These are phyloP conservation scores for Westerdykella aurantiaca DNA, from an alignment of 2,329 filamentous ascomycete genomes.

Conservation along the genomic window DNA sequence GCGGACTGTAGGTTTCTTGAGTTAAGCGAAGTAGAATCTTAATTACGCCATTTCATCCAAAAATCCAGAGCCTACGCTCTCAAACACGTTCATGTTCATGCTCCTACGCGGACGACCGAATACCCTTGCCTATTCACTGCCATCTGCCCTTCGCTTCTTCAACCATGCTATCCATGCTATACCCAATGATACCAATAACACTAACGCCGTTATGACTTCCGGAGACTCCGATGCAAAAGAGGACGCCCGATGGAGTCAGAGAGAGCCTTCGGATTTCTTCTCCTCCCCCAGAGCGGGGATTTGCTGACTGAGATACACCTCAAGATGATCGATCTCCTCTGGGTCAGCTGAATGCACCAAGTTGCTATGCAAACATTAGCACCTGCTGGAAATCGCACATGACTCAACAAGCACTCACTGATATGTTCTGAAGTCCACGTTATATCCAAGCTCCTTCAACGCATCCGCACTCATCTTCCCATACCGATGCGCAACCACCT, in stretches of 20 bases:
- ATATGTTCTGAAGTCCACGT: constrained; percentile 72
- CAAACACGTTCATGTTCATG: no score
- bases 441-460: constrained; percentile 64
- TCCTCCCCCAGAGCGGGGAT: constrained; percentile 45
- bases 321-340: constrained; percentile 76
- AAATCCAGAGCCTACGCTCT: no score
- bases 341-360: constrained; percentile 71
- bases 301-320: constrained; percentile 53
- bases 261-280: constrained; percentile 22
- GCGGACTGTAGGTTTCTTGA: no score
- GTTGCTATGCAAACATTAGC: constrained; percentile 43
- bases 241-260: constrained; percentile 22
- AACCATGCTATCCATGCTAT: constrained; percentile 25
- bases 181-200: constrained; percentile 18
- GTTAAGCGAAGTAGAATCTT: no score
- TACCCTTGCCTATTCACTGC: neutral
- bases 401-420: constrained; percentile 45
- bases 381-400: neutral
- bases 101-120: neutral
- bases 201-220: constrained; percentile 17
- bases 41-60: no score
- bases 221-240: constrained; percentile 3
- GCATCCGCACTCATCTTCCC: constrained; percentile 62
- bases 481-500: constrained; percentile 63
- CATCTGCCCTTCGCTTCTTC: constrained; percentile 10